A percentile compares a stretch with the other conserved stretches of the same genome.
These are phyloP conservation scores for Peltaster fructicola DNA, from an alignment of 2,329 filamentous ascomycete species.

Conservation along the genomic window DNA sequence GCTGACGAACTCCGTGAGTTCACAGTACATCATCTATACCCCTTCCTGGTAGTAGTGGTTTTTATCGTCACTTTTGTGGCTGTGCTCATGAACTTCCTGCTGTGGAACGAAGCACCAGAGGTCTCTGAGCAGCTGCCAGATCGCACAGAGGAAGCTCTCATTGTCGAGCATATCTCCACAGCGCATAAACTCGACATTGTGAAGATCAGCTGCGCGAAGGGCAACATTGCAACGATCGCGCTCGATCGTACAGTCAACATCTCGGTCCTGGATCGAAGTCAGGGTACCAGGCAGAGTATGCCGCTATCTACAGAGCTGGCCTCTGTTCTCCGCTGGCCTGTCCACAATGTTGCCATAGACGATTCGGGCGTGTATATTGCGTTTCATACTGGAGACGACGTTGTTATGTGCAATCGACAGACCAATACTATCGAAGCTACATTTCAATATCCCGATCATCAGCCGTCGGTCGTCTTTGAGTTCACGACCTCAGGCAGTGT, in stretches of 20 bases:
- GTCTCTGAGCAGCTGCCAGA: slow-evolving; percentile 26
- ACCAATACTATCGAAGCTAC: slow-evolving; percentile 38
- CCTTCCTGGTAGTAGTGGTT: slow-evolving; percentile 45
- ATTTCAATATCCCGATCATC: slow-evolving; percentile 37
- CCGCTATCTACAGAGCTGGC: slow-evolving; percentile 9
- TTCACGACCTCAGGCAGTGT: slow-evolving; percentile 31
- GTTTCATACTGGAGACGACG: slow-evolving; percentile 40
- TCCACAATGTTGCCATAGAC: slow-evolving; percentile 45
- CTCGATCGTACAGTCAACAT: slow-evolving; percentile 46
- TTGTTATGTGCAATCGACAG: slow-evolving; percentile 47
- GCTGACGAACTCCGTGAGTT: slow-evolving; percentile 32
- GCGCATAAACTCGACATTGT: slow-evolving; percentile 55
- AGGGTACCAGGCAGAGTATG: slow-evolving; percentile 7
- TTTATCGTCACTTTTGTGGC: slow-evolving; percentile 47
- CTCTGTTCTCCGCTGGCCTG: slow-evolving; percentile 13
- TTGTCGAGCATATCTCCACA: slow-evolving; percentile 40
- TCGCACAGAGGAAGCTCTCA: slow-evolving; percentile 35
- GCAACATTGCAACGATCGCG: slow-evolving; percentile 50
- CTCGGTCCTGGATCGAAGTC: slow-evolving; percentile 8
- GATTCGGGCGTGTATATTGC: slow-evolving; percentile 48
- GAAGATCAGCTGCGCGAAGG: slow-evolving; percentile 45
- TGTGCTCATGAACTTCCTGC: slow-evolving; percentile 54
- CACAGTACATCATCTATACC: slow-evolving; percentile 48
- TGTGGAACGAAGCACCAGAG: slow-evolving; percentile 43
- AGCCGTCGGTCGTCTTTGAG: slow-evolving; percentile 45